phyloP scores from a whole-genome alignment of 441 rosid genomes.

The Geranium incanum region DNA sequence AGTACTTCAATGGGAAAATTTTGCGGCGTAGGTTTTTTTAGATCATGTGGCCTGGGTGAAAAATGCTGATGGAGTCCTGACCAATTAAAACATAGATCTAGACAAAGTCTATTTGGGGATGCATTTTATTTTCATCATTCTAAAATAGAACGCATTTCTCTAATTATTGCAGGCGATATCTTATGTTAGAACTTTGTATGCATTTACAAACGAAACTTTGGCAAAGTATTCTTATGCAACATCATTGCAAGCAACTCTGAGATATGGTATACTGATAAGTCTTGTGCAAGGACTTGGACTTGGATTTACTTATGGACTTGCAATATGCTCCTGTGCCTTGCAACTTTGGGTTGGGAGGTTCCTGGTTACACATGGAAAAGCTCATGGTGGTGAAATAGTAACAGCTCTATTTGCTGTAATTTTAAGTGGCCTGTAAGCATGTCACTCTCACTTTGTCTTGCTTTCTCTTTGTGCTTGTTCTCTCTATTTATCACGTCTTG shows the following conservation, averaged over 20 bases:
- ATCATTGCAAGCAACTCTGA: slow-evolving; percentile 91
- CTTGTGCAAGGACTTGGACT: slow-evolving; percentile 99
- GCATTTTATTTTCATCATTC: neutral
- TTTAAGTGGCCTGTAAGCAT: slow-evolving; percentile 95
- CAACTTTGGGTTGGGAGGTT: slow-evolving; percentile 97
- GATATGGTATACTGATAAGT: slow-evolving; percentile 92
- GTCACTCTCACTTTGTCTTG: slow-evolving; percentile 22
- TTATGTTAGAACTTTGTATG: slow-evolving; percentile 78
- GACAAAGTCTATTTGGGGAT: neutral
- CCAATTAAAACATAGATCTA: too few species aligned
- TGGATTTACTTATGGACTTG: slow-evolving; percentile 98
- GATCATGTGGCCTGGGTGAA: neutral
- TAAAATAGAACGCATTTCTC: neutral
- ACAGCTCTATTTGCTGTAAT: slow-evolving; percentile 91
- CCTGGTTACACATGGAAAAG: slow-evolving; percentile 51
- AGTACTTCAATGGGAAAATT: neutral
- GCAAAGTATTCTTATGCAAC: slow-evolving; percentile 98
- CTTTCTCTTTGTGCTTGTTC: slow-evolving; percentile 15
- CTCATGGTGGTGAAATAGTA: slow-evolving; percentile 90
- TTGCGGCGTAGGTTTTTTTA: neutral
- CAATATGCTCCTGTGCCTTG: slow-evolving; percentile 94
- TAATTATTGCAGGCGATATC: slow-evolving; percentile 74
- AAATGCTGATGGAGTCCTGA: neutral
- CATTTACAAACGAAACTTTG: slow-evolving; percentile 95
- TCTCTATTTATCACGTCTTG: slow-evolving; percentile 22